phyloP scores from a whole-genome alignment of 2,329 filamentous ascomycete species.

The Exserohilum rostratum region DNA sequence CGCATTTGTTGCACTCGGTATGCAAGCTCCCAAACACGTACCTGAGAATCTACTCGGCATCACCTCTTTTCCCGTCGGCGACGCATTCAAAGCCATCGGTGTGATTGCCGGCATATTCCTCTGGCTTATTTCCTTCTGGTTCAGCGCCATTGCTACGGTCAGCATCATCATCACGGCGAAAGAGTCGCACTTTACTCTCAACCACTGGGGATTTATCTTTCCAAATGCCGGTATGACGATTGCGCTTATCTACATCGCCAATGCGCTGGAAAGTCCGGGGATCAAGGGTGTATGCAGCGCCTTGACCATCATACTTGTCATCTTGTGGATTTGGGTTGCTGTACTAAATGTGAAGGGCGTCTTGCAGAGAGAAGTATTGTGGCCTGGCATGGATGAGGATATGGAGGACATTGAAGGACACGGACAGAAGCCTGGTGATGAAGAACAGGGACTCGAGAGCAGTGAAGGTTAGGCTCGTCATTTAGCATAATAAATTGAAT shows the following conservation, averaged over 20 bases:
- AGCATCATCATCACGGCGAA: constrained; percentile 46
- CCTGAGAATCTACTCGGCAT: constrained; percentile 43
- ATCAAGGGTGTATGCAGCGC: constrained; percentile 61
- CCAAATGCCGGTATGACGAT: constrained; percentile 65
- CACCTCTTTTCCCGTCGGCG: constrained; percentile 40
- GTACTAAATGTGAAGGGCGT: constrained; percentile 59
- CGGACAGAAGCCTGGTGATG: constrained; percentile 15
- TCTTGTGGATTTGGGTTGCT: constrained; percentile 62
- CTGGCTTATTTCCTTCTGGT: constrained; percentile 58
- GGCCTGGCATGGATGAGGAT: constrained; percentile 67
- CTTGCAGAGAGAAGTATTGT: constrained; percentile 55
- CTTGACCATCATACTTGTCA: constrained; percentile 61
- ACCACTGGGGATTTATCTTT: constrained; percentile 67
- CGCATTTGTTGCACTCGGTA: constrained; percentile 50
- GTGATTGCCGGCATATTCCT: constrained; percentile 54
- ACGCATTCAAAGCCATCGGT: constrained; percentile 51
- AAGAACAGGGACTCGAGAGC: constrained; percentile 3
- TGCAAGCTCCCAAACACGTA: constrained; percentile 46
- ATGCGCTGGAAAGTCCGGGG: constrained; percentile 57
- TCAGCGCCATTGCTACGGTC: constrained; percentile 53
- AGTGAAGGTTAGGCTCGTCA: not conserved
- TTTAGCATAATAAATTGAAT: too few relatives aligned
- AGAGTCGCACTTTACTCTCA: constrained; percentile 46
- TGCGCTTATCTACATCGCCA: constrained; percentile 61
- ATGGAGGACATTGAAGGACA: constrained; percentile 44